Evolutionary conservation across 2,329 filamentous ascomycete genomes (phyloP).

Genomic region (Zymoseptoria crescenta): DNA sequence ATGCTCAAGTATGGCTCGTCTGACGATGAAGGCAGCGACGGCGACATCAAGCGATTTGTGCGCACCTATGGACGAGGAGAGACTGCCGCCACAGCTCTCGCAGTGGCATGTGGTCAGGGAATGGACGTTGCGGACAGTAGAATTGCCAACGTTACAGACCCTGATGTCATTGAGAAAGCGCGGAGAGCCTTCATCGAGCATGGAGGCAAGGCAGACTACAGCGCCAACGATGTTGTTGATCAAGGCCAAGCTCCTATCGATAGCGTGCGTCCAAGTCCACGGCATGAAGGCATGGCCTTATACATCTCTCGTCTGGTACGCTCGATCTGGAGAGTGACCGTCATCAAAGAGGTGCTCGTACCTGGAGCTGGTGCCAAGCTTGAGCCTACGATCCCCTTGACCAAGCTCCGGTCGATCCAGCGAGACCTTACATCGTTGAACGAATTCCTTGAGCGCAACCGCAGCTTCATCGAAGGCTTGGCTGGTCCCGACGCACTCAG

Average conservation of each 20-base stretch:
- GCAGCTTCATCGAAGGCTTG: constrained; percentile 83
- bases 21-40: constrained; percentile 72
- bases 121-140: constrained; percentile 70
- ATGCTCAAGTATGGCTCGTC: constrained; percentile 57
- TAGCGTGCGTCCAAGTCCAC: constrained; percentile 75
- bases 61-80: constrained; percentile 80
- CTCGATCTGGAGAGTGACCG: constrained; percentile 74
- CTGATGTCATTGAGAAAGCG: constrained; percentile 76
- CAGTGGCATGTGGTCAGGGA: constrained; percentile 90
- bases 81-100: constrained; percentile 80
- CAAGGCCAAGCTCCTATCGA: constrained; percentile 62
- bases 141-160: constrained; percentile 65
- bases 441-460: constrained; percentile 80
- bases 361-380: constrained; percentile 55
- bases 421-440: constrained; percentile 70
- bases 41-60: constrained; percentile 75
- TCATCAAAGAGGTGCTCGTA: constrained; percentile 52
- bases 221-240: constrained; percentile 63
- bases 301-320: constrained; percentile 85
- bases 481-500: constrained; percentile 84
- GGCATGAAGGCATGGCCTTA: constrained; percentile 78
- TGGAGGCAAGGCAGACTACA: constrained; percentile 77
- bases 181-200: constrained; percentile 85
- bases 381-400: constrained; percentile 55
- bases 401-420: constrained; percentile 70